Evolutionary conservation across 2,329 filamentous ascomycete genomes (phyloP), one percentile per base, ranked within the genome.

Genomic region (Dothideomycetidae sp.): DNA sequence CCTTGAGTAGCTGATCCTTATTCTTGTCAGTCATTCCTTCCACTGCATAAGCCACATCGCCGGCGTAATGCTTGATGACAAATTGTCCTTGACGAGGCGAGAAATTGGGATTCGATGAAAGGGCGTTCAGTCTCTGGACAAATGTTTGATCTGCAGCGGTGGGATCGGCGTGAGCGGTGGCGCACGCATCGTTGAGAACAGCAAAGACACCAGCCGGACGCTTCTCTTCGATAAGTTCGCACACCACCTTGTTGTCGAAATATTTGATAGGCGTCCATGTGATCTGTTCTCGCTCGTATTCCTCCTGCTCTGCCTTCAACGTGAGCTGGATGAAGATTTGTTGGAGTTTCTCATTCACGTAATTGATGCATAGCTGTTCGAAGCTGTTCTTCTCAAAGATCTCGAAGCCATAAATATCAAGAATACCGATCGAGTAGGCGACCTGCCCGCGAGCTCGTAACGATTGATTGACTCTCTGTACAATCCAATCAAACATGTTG

Each of bases 331-430:
- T 98, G 56, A 98, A 98, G 52, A 98, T 96, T 55, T 98, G 90
- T 61, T 98, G 90, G 41, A 98, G 67, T 61, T 98, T 98, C 63
- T 98, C 90, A 60, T 98, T 98, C 54, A 96, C 92, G 54, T 96
- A 98, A 66, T 98, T 98, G 70, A 98, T 98, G 62, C 90, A 98
- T 5, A 98, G 73, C 61, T 98, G 90, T 58, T 98, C 90, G 52
- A 98, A 98, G 47, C 83, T 94, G 65, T 98, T 98, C 64, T 88
- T 90, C 57, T 98, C 90, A 49, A 98, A 98, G 48, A 98, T 98
- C 56, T 98, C 90, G 53, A 98, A 98, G 2, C 90, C 90, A 57
- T 98, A 98, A 48, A 98, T 98, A 68, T 98, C 90, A 48, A 98
- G 70, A 54, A 98, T 96, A 54, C 90, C 90, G 48, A 98, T 90